Conservation (phyloP, 2,329 filamentous ascomycete genomes). For the Xylariaceae sp. region DNA sequence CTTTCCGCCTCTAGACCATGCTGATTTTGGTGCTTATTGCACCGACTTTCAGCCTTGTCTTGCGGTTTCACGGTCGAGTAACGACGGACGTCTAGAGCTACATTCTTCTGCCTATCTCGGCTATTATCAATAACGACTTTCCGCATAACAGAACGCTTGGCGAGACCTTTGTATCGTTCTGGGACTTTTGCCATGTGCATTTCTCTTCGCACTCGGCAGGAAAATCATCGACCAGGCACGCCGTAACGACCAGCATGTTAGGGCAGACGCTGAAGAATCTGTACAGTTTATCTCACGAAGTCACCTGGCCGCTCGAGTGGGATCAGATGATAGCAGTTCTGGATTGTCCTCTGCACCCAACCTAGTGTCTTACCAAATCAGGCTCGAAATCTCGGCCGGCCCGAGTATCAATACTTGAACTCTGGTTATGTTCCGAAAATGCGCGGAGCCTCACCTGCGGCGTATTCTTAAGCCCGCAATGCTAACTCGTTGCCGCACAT, state of each 20-base stretch:
- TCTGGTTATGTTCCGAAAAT: background rate
- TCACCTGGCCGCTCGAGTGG: background rate
- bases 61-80: no score
- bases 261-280: background rate
- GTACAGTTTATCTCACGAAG: background rate
- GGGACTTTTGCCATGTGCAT: no score
- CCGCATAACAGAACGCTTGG: no score
- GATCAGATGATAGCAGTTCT: constrained; percentile 5
- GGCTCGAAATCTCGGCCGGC: constrained; percentile 4
- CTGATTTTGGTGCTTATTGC: no score
- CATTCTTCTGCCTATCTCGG: no score
- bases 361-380: background rate
- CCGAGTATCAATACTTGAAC: constrained; percentile 1
- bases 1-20: background rate
- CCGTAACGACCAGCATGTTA: no score
- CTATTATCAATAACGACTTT: no score
- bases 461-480: constrained; percentile 1
- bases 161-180: no score
- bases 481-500: constrained; percentile 3
- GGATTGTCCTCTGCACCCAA: background rate
- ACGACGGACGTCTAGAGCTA: no score
- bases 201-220: no score
- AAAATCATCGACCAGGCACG: no score
- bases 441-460: background rate
- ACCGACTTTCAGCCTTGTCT: no score